Base-by-base conservation (phyloP, 2,329 filamentous ascomycete species). In the Paecilomyces dactylethromorphus region DNA sequence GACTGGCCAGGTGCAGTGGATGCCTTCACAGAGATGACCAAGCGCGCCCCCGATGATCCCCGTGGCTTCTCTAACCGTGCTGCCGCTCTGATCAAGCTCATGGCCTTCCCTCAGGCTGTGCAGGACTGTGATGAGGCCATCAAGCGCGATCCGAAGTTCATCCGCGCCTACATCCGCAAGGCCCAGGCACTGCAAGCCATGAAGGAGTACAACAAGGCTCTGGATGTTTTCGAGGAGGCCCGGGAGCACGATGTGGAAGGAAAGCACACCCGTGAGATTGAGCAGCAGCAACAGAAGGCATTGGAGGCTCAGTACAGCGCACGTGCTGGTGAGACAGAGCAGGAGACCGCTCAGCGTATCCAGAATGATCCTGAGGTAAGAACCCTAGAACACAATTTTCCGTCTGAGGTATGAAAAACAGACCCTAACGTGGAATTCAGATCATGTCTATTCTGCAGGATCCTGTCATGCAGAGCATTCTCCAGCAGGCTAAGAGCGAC, bases 31-130 rank as follows among this genome's bases (percentile, higher is more conserved):
- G 94, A 99, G 80, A 97, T 97, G 92, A 89, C 89, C 76, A 97
- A 97, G 84, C 92, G 94, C 59, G 89, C 91, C 0, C 94, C 95
- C 5, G 84, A 95, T 0, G 94, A 99, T 71, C 88, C 94, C 49
- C 88, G 95, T 67, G 93, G 94, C 51, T 99, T 94, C 83, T 95
- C 90, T 74, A 99, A 99, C 84, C 92, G 94, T 67, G 94, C 94
- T 6, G 94, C 94, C 3, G 95, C 94, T 53, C 91, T 97, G 70
- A 90, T 97, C 78, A 99, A 99, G 82, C 84, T 99, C 51, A 90
- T 99, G 69, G 90, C 92, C 66, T 96, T 99, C 82, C 94, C 94
- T 6, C 90, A 88, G 65, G 95, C 94, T 0, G 87, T 99, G 45
- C 86, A 92, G 54, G 95, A 99, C 79, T 97, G 94, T 76, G 88